Percentiles rank a stretch among this genome's conserved stretches.
Conservation (phyloP, 441 rosid genomes). For the Croton laevigatus region DNA sequence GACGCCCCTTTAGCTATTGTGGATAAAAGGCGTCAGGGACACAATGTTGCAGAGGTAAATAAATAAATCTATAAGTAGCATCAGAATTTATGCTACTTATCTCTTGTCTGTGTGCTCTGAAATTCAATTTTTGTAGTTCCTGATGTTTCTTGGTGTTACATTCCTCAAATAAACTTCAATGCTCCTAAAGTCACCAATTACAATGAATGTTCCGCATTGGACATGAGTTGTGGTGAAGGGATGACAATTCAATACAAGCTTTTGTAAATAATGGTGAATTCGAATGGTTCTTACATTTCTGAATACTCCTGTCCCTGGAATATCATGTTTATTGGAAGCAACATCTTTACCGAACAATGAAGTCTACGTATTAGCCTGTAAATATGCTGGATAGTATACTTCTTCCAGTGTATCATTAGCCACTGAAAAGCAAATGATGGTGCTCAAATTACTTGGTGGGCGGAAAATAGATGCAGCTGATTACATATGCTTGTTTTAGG, state of each 20-base stretch:
- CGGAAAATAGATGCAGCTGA: not conserved
- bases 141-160: not conserved
- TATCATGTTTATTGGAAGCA: not conserved
- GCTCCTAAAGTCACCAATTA: not conserved
- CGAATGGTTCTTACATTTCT: not conserved
- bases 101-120: not conserved
- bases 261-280: not conserved
- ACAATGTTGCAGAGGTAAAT: slow-evolving; percentile 95
- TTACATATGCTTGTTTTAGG: not conserved
- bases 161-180: not conserved
- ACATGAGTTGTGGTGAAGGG: not conserved
- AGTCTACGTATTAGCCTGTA: not conserved
- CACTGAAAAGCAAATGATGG: not conserved
- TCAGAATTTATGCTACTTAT: not conserved
- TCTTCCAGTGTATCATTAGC: not conserved
- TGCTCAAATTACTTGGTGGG: not conserved
- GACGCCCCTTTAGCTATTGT: slow-evolving; percentile 98
- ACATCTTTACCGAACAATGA: not conserved
- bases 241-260: not conserved
- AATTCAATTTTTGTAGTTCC: not conserved
- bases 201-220: not conserved
- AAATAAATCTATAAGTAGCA: slow-evolving; percentile 5
- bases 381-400: not conserved
- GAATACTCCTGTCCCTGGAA: not conserved
- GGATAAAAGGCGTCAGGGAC: slow-evolving; percentile 92